These are phyloP conservation scores for Xerocomus nothofagi DNA, from an alignment of 1,284 basidiomycete species.

Conservation along the genomic window DNA sequence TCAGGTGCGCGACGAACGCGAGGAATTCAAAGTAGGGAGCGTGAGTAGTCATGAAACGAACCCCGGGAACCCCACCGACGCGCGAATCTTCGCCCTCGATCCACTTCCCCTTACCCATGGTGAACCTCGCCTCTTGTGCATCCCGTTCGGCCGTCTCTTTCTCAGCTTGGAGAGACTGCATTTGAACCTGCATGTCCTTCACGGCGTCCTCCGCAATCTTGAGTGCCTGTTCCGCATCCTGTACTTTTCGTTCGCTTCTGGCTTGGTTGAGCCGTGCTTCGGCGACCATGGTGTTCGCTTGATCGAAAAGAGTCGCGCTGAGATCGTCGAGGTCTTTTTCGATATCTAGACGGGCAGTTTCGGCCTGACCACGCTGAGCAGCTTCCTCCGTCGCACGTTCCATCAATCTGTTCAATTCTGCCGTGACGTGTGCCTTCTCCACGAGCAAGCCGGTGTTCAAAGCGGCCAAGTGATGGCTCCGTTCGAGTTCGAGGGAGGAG, in stretches of 20 bases:
- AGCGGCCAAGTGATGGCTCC: conserved; percentile 75
- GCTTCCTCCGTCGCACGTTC: conserved; percentile 94
- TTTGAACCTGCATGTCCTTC: conserved; percentile 78
- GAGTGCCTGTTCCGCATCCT: conserved; percentile 78
- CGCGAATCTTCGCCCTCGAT: conserved; percentile 41
- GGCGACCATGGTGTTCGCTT: conserved; percentile 93
- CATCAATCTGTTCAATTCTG: conserved; percentile 92
- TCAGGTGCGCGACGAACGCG: conserved; percentile 79
- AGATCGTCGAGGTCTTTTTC: conserved; percentile 92
- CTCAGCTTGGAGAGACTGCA: conserved; percentile 70
- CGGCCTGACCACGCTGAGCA: conserved; percentile 86
- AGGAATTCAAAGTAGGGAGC: conserved; percentile 86
- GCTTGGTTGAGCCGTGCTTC: conserved; percentile 79
- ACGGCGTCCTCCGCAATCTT: conserved; percentile 87
- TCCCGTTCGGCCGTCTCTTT: conserved; percentile 59
- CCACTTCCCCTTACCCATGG: conserved; percentile 72
- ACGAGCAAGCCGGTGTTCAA: conserved; percentile 89
- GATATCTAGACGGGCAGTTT: conserved; percentile 78
- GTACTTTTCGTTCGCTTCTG: conserved; percentile 80
- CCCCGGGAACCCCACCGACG: conserved; percentile 15
- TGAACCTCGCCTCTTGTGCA: conserved; percentile 46
- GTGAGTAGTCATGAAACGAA: conserved; percentile 64
- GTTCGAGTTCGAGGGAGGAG: conserved; percentile 71
- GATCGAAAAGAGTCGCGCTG: conserved; percentile 82
- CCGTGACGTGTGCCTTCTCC: conserved; percentile 87